Percentiles rank a stretch among this genome's conserved stretches.
phyloP scores from a whole-genome alignment of 805 yeast genomes.

The Pichia gijzeniarum region DNA sequence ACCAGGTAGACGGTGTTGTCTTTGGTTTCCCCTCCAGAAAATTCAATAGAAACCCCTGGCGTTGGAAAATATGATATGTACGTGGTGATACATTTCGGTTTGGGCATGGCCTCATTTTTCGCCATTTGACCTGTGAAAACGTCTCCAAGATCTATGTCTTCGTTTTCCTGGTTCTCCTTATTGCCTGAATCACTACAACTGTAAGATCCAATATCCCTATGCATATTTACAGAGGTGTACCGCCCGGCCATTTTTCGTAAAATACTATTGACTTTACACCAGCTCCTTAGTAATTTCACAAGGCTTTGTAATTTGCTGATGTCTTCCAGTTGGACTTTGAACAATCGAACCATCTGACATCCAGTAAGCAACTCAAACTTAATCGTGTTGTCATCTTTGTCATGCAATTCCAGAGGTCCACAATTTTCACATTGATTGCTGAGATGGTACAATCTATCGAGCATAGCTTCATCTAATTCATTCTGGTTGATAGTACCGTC shows the following conservation, averaged over 20 bases:
- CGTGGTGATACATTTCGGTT: no score
- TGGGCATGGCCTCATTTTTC: background rate
- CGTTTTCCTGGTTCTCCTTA: background rate
- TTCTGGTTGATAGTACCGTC: background rate
- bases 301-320: constrained; percentile 17
- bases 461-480: background rate
- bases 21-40: no score
- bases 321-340: constrained; percentile 22
- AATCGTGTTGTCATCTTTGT: background rate
- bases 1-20: no score
- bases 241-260: constrained; percentile 15
- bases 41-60: no score
- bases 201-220: no score
- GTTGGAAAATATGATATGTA: no score
- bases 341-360: constrained; percentile 25
- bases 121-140: background rate
- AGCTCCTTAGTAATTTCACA: constrained; percentile 21
- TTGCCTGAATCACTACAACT: background rate
- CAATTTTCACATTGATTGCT: constrained; percentile 14
- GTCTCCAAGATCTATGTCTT: no score
- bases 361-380: constrained; percentile 20
- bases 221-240: no score
- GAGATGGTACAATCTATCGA: constrained; percentile 18
- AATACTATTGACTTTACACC: constrained; percentile 25
- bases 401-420: constrained; percentile 1